A percentile compares a stretch with the other conserved stretches of the same genome.
Evolutionary conservation across 2,329 filamentous ascomycete species (phyloP).

Genomic region (Tympanopsis confertula): DNA sequence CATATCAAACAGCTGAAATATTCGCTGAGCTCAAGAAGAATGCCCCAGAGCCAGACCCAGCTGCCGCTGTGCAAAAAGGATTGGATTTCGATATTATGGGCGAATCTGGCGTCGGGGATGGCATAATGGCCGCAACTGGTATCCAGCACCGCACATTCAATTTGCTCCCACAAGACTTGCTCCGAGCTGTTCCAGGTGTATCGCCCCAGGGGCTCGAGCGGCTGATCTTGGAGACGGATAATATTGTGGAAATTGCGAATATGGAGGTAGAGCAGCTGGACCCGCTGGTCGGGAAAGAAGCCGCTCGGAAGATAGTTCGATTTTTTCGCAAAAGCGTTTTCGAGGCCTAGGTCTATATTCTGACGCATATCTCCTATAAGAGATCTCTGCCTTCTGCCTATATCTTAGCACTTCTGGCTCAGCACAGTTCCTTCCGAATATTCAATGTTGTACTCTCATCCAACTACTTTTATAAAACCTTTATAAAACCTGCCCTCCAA

Average conservation of each 20-base stretch:
- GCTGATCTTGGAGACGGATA: conserved; percentile 63
- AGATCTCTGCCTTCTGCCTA: too few species aligned
- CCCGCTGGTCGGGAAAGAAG: conserved; percentile 65
- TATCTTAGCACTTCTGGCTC: too few species aligned
- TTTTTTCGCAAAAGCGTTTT: conserved; percentile 47
- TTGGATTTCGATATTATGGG: conserved; percentile 52
- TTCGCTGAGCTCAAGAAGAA: conserved; percentile 88
- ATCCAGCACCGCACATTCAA: conserved; percentile 57
- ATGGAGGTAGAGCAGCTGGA: conserved; percentile 66
- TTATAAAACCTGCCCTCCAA: too few species aligned
- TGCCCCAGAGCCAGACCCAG: conserved; percentile 79
- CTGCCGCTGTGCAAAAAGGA: conserved; percentile 73
- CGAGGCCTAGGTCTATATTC: too few species aligned
- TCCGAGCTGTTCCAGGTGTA: conserved; percentile 73
- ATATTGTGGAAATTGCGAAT: conserved; percentile 73
- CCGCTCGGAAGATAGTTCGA: conserved; percentile 61
- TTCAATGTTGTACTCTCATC: too few species aligned
- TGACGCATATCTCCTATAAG: too few species aligned
- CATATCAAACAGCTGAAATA: conserved; percentile 94
- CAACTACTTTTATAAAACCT: too few species aligned
- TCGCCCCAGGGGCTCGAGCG: conserved; percentile 66
- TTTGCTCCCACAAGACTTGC: conserved; percentile 79
- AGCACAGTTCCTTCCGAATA: too few species aligned
- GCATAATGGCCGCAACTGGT: not conserved
- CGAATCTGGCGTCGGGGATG: conserved; percentile 22